phyloP scores from a whole-genome alignment of 345 rosid species.

The Rhodamnia rubescens region DNA sequence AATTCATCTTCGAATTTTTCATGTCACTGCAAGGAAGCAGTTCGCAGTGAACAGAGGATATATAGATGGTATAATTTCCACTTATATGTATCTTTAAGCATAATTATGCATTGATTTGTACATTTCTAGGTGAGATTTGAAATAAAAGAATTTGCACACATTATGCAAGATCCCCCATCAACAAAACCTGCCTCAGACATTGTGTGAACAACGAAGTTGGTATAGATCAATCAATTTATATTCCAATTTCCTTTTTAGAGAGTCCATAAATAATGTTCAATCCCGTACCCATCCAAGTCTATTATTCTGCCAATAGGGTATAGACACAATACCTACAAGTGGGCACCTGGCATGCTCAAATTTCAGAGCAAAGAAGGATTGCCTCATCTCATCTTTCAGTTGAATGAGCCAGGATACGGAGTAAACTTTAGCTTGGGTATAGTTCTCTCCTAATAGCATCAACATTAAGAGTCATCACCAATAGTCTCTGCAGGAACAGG shows the following conservation, averaged over 20 bases:
- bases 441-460: neutral
- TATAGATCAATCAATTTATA: neutral
- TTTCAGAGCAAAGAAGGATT: neutral
- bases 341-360: neutral
- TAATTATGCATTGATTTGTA: neutral
- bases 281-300: neutral
- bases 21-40: neutral
- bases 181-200: neutral
- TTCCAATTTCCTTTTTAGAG: neutral
- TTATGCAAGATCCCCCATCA: neutral
- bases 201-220: neutral
- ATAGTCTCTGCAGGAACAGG: constrained; percentile 68
- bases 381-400: neutral
- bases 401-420: neutral
- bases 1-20: neutral
- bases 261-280: neutral
- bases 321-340: neutral
- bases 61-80: neutral
- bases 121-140: neutral
- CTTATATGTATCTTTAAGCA: neutral
- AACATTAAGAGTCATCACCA: constrained; percentile 32
- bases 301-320: neutral
- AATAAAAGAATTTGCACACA: neutral
- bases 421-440: neutral
- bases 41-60: neutral